A percentile compares a stretch with the other conserved stretches of the same genome.
These are phyloP conservation scores for Silene coronaria DNA, from an alignment of 179 eudicot species.

Conservation along the genomic window DNA sequence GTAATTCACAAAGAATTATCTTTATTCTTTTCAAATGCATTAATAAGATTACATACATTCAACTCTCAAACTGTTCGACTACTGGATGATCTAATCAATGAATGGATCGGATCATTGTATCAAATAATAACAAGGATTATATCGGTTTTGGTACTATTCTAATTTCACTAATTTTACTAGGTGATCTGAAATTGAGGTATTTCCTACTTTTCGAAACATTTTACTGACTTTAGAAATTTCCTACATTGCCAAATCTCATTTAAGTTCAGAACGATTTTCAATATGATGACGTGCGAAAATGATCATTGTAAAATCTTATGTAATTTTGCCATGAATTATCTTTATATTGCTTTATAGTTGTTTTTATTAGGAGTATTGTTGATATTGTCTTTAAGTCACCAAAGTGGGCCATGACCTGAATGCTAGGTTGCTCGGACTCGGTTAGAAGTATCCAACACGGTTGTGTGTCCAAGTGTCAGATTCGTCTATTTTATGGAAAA, in stretches of 20 bases:
- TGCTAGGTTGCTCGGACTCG: too few species aligned
- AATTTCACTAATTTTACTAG: not conserved
- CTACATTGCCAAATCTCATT: not conserved
- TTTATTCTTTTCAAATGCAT: not conserved
- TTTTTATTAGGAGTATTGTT: not conserved
- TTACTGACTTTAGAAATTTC: not conserved
- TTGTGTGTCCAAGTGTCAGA: too few species aligned
- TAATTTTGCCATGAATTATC: too few species aligned
- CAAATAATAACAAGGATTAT: not conserved
- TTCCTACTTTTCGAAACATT: too few species aligned
- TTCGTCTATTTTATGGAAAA: too few species aligned
- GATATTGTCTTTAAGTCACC: not conserved
- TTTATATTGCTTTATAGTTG: not conserved
- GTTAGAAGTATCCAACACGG: too few species aligned
- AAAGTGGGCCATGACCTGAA: not conserved
- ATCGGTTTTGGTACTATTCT: not conserved
- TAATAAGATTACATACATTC: too few species aligned
- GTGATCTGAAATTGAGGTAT: not conserved
- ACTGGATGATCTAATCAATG: not conserved
- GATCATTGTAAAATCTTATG: too few species aligned
- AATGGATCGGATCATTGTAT: not conserved
- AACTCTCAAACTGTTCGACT: too few species aligned
- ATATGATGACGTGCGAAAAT: not conserved
- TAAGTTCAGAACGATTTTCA: not conserved
- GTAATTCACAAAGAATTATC: not conserved